Evolutionary conservation across 306 rosid species (phyloP).

Genomic region (Trifolium repens): DNA sequence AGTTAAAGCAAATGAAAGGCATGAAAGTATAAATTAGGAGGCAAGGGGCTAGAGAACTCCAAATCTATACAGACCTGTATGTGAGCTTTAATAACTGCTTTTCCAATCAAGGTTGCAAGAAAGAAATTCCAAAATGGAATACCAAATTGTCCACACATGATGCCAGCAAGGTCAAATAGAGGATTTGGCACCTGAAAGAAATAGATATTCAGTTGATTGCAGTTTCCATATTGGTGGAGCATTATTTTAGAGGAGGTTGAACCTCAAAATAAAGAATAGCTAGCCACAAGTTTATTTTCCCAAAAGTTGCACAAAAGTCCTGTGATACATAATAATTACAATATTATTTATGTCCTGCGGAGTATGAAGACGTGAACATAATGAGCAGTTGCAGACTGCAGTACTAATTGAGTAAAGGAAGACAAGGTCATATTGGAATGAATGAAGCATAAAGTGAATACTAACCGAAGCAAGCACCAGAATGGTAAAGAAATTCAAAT

Average conservation of each 20-base stretch:
- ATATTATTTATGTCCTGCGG: constrained; percentile 1
- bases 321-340: background rate
- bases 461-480: constrained; percentile 98
- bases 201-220: constrained; percentile 38
- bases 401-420: too few relatives aligned
- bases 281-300: constrained; percentile 1
- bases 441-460: constrained; percentile 44
- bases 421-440: background rate
- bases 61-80: constrained; percentile 74
- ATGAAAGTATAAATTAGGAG: constrained; percentile 11
- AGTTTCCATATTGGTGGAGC: constrained; percentile 19
- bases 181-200: constrained; percentile 95
- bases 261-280: constrained; percentile 9
- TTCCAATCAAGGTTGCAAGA: constrained; percentile 86
- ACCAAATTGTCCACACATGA: constrained; percentile 99
- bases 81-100: constrained; percentile 95
- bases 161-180: constrained; percentile 98
- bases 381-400: constrained; percentile 5
- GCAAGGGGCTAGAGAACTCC: constrained; percentile 1
- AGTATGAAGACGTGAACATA: constrained; percentile 19
- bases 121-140: constrained; percentile 90
- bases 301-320: background rate
- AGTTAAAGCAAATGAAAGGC: constrained; percentile 18
- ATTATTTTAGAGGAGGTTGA: constrained; percentile 1
- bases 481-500: constrained; percentile 80